Evolutionary conservation across 208 protist genomes (phyloP).

Genomic region (Naegleria fowleri): DNA sequence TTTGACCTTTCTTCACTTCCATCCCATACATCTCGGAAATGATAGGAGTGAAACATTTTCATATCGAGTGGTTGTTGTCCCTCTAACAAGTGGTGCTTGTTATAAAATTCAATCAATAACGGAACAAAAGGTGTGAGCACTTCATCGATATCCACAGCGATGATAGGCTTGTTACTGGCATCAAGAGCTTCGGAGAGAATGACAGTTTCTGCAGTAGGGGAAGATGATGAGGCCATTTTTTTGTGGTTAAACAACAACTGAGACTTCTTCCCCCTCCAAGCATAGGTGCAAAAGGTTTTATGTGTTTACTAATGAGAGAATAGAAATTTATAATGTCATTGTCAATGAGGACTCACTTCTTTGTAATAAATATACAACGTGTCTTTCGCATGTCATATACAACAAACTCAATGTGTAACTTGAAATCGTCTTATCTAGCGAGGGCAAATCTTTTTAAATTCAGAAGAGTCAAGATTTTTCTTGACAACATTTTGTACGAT

Average conservation of each 20-base stretch:
- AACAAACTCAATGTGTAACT: no score
- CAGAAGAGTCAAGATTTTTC: background rate
- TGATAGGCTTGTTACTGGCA: background rate
- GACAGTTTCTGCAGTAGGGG: background rate
- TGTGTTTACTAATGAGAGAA: no score
- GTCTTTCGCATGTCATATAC: no score
- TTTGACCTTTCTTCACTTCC: background rate
- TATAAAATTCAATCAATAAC: background rate
- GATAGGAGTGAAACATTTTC: background rate
- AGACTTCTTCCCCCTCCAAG: no score
- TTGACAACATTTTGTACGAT: background rate
- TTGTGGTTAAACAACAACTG: no score
- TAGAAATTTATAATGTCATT: no score
- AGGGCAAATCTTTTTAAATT: background rate
- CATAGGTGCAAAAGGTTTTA: no score
- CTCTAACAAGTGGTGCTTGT: background rate
- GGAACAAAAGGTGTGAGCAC: background rate
- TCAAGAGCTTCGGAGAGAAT: background rate
- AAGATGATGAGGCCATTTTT: background rate
- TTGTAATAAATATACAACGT: no score
- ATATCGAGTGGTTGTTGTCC: background rate
- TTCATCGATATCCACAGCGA: conserved; percentile 20
- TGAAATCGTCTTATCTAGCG: no score
- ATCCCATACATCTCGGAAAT: background rate
- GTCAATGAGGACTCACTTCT: no score